These are phyloP conservation scores for Arabidopsis lyrata DNA, from an alignment of 441 rosid species.

Conservation along the genomic window DNA sequence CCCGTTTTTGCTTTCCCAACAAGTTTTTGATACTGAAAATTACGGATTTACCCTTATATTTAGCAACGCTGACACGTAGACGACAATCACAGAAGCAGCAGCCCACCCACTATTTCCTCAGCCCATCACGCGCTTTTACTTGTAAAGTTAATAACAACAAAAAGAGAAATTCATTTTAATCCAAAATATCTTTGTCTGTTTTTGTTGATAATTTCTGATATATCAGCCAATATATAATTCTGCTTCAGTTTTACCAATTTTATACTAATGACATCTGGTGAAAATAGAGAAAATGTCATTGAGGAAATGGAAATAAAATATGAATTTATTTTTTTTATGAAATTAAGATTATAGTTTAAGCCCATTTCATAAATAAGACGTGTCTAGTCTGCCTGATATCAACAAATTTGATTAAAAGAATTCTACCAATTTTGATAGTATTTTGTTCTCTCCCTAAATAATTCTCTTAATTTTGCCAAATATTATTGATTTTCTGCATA, in stretches of 20 bases:
- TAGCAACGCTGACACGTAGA: conserved; percentile 37
- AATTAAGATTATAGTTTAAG: background rate
- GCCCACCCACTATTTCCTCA: conserved; percentile 30
- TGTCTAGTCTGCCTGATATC: too few species aligned
- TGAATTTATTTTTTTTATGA: too few species aligned
- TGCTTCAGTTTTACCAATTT: background rate
- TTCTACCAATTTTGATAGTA: too few species aligned
- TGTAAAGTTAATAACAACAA: conserved; percentile 37
- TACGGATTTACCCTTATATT: conserved; percentile 3
- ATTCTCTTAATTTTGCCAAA: too few species aligned
- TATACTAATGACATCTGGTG: too few species aligned
- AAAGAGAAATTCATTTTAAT: background rate
- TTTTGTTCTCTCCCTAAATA: background rate
- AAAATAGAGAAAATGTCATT: too few species aligned
- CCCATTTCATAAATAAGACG: background rate
- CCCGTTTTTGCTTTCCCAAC: conserved; percentile 23
- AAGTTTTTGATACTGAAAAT: background rate
- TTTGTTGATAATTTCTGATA: background rate
- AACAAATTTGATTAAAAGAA: too few species aligned
- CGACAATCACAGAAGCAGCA: conserved; percentile 39
- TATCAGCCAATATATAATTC: background rate
- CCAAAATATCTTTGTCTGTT: background rate
- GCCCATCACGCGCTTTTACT: conserved; percentile 41
- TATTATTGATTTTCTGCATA: too few species aligned
- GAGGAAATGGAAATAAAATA: background rate